phyloP scores from a whole-genome alignment of 1,139 yeast species.

The Candida labiduridarum region DNA sequence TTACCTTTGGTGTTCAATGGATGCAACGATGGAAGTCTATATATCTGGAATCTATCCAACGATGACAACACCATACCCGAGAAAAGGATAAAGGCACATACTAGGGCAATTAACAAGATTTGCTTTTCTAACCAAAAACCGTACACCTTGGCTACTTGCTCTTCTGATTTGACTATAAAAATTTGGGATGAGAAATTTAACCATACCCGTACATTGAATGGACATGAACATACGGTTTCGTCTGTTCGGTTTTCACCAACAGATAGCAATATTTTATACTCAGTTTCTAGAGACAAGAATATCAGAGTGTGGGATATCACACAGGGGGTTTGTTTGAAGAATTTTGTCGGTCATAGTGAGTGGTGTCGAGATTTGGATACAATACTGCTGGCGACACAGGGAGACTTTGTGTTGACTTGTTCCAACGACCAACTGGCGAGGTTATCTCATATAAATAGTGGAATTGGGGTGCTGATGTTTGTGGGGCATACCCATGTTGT shows the following conservation, averaged over 20 bases:
- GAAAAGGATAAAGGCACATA: conserved; percentile 72
- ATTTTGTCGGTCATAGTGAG: conserved; percentile 80
- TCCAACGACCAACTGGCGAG: conserved; percentile 82
- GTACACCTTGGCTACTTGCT: conserved; percentile 57
- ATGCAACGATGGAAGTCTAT: conserved; percentile 72
- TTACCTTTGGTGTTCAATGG: conserved; percentile 70
- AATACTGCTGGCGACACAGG: conserved; percentile 23
- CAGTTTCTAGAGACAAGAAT: conserved; percentile 77
- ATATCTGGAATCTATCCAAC: conserved; percentile 67
- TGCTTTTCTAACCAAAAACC: conserved; percentile 22
- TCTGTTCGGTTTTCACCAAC: conserved; percentile 52
- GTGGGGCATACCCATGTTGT: conserved; percentile 85
- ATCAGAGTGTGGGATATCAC: conserved; percentile 77
- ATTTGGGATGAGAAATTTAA: conserved; percentile 66
- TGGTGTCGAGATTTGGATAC: conserved; percentile 79
- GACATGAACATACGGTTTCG: conserved; percentile 92
- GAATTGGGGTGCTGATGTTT: conserved; percentile 68
- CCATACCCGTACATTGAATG: conserved; percentile 67
- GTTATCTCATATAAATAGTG: conserved; percentile 62
- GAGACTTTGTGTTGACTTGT: conserved; percentile 70
- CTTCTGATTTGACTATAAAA: conserved; percentile 73
- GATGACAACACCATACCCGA: conserved; percentile 65
- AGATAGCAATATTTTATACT: conserved; percentile 51
- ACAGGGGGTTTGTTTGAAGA: conserved; percentile 67
- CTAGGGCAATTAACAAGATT: conserved; percentile 67